A percentile compares a stretch with the other conserved stretches of the same genome.
Conservation (phyloP, 805 yeast genomes). For the Scheffersomyces stipitis region DNA sequence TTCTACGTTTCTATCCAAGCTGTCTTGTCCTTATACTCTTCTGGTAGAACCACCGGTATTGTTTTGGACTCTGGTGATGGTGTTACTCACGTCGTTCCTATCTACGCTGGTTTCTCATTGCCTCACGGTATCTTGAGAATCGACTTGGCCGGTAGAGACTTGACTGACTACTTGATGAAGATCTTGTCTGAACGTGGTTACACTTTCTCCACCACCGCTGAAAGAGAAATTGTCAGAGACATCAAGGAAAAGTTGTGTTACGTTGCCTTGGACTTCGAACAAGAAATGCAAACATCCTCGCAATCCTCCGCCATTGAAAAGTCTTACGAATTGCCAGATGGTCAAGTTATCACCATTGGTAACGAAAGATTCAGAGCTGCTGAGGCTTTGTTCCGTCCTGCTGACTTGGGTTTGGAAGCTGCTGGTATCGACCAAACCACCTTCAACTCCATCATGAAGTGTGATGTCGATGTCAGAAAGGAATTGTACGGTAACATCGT, state of each 20-base stretch:
- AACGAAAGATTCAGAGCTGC: slow-evolving; percentile 99
- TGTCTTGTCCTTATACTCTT: slow-evolving; percentile 94
- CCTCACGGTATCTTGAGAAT: slow-evolving; percentile 99
- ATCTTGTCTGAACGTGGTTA: slow-evolving; percentile 98
- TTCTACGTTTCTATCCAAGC: slow-evolving; percentile 99
- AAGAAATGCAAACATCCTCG: slow-evolving; percentile 98
- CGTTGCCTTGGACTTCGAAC: slow-evolving; percentile 98
- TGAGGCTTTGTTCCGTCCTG: slow-evolving; percentile 99
- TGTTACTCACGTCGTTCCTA: slow-evolving; percentile 99
- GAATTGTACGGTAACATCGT: slow-evolving; percentile 99
- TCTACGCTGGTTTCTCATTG: slow-evolving; percentile 98
- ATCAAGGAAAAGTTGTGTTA: slow-evolving; percentile 99
- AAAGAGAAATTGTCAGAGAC: slow-evolving; percentile 92
- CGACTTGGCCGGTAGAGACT: slow-evolving; percentile 99
- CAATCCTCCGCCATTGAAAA: slow-evolving; percentile 98
- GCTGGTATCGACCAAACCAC: slow-evolving; percentile 99
- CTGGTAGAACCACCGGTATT: slow-evolving; percentile 99
- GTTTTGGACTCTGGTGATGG: slow-evolving; percentile 99
- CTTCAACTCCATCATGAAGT: slow-evolving; percentile 93
- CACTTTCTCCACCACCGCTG: slow-evolving; percentile 98
- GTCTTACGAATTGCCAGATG: slow-evolving; percentile 99
- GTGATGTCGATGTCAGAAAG: slow-evolving; percentile 98
- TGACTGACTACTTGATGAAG: slow-evolving; percentile 98
- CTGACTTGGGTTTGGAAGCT: slow-evolving; percentile 85
- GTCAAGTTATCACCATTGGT: slow-evolving; percentile 99